These are phyloP conservation scores for Cladosporium sp. DNA, from an alignment of 2,329 filamentous ascomycete species.

Conservation along the genomic window DNA sequence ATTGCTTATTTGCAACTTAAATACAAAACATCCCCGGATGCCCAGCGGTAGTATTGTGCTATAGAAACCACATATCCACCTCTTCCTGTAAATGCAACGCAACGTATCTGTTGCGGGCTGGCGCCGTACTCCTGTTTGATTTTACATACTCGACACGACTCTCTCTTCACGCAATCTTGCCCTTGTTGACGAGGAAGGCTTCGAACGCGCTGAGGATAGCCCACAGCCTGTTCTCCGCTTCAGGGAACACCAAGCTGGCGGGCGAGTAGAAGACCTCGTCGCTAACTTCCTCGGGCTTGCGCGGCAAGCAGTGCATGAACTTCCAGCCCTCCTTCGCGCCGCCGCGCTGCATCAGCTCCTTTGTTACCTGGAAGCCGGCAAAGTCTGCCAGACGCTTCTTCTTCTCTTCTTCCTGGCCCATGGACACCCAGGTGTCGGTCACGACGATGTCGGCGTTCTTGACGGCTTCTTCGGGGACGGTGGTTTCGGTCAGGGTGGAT, in stretches of 20 bases:
- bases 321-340: conserved; percentile 89
- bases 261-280: conserved; percentile 93
- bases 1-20: not conserved
- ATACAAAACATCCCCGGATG: too few relatives aligned
- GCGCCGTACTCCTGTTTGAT: not conserved
- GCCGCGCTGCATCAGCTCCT: conserved; percentile 76
- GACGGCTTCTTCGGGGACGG: conserved; percentile 78
- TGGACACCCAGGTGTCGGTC: conserved; percentile 97
- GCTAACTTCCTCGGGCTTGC: conserved; percentile 87
- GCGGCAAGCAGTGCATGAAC: conserved; percentile 97
- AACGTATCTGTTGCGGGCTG: not conserved
- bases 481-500: conserved; percentile 65
- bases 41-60: not conserved
- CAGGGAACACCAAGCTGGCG: conserved; percentile 83
- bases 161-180: conserved; percentile 57
- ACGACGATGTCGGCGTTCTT: conserved; percentile 85
- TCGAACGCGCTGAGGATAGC: conserved; percentile 80
- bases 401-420: conserved; percentile 91
- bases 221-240: conserved; percentile 94
- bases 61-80: not conserved
- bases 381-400: conserved; percentile 78
- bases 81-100: not conserved
- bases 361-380: conserved; percentile 86
- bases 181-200: conserved; percentile 92
- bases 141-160: not conserved